Evolutionary conservation across 164 flowering plant species (phyloP).

Genomic region (Akebia trifoliata): DNA sequence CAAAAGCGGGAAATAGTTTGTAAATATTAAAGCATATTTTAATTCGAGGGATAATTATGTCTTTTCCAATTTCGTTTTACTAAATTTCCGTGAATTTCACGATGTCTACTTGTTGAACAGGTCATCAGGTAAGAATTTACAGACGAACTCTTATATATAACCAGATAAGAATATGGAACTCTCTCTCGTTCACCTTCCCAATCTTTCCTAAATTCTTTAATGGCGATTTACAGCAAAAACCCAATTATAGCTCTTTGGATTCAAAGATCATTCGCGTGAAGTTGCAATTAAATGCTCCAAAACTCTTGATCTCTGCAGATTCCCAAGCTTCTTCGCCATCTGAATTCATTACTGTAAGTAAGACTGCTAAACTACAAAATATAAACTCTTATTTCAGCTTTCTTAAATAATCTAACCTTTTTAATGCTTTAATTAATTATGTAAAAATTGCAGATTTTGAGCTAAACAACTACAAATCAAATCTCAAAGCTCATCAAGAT

Average conservation of each 20-base stretch:
- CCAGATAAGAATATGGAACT: background rate
- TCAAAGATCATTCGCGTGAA: conserved; percentile 1
- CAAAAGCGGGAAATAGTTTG: too few species aligned
- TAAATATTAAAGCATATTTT: too few species aligned
- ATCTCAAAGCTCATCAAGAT: background rate
- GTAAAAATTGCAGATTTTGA: conserved; percentile 9
- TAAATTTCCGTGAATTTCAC: too few species aligned
- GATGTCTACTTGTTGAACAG: conserved; percentile 10
- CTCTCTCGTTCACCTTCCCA: conserved; percentile 6
- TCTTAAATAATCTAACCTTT: background rate
- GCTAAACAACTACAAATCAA: background rate
- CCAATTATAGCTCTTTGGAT: conserved; percentile 15
- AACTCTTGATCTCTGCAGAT: too few species aligned
- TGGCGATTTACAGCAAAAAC: conserved; percentile 9
- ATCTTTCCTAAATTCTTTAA: conserved; percentile 10
- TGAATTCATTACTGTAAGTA: background rate
- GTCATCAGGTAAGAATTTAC: conserved; percentile 11
- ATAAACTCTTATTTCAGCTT: background rate
- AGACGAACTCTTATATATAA: background rate
- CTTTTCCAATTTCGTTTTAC: too few species aligned
- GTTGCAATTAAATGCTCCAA: background rate
- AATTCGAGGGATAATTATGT: too few species aligned
- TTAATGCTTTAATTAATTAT: background rate
- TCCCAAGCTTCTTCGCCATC: too few species aligned
- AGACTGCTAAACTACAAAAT: background rate